Evolutionary conservation across 2,329 filamentous ascomycete species (phyloP).

Genomic region (Aspergillus japonicus): DNA sequence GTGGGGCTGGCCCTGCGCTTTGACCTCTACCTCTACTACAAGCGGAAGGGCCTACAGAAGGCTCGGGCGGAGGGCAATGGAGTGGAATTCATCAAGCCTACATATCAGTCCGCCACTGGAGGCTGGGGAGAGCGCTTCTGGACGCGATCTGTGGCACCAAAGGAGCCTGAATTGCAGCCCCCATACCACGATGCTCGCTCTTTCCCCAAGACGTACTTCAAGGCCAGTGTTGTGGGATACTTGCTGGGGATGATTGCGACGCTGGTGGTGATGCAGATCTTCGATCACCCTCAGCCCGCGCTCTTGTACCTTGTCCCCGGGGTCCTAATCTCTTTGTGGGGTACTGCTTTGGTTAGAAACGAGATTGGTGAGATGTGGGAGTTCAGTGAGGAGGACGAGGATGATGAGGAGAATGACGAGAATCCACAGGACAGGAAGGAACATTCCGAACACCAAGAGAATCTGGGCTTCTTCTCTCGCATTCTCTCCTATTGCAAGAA

Average conservation of each 20-base stretch:
- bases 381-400: conserved; percentile 67
- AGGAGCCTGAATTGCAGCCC: conserved; percentile 31
- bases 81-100: conserved; percentile 30
- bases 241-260: conserved; percentile 73
- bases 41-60: conserved; percentile 57
- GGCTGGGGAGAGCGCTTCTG: conserved; percentile 84
- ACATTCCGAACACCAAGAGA: conserved; percentile 21
- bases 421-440: conserved; percentile 37
- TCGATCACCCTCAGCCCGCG: conserved; percentile 81
- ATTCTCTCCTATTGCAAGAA: conserved; percentile 23
- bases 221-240: conserved; percentile 74
- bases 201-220: conserved; percentile 86
- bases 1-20: conserved; percentile 87
- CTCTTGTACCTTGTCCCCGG: conserved; percentile 89
- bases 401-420: conserved; percentile 22
- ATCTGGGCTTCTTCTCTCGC: conserved; percentile 27
- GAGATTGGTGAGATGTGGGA: conserved; percentile 75
- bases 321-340: conserved; percentile 72
- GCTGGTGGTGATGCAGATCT: conserved; percentile 72
- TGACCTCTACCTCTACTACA: conserved; percentile 82
- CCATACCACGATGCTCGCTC: conserved; percentile 40
- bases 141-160: conserved; percentile 49
- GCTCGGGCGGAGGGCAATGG: conserved; percentile 22
- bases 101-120: conserved; percentile 59
- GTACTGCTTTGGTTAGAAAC: conserved; percentile 67